phyloP scores from a whole-genome alignment of 129 eudicot species.

The sunflower (Helianthus annuus) region HanXRQr2.0-SUNRISE NC_035438.2:51347325-51347824 shows the following conservation, averaged over 20 bases:
- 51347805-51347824: conserved; percentile 33
- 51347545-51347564: not conserved
- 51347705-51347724: conserved; percentile 28
- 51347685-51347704: conserved; percentile 29
- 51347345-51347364: too few species aligned
- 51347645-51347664: not conserved
- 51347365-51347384: too few species aligned
- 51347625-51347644: not conserved
- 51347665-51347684: conserved; percentile 22
- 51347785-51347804: conserved; percentile 12
- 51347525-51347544: not conserved
- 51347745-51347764: conserved; percentile 25
- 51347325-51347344: too few species aligned
- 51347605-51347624: not conserved
- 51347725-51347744: conserved; percentile 21
- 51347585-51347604: not conserved
- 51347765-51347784: not conserved
- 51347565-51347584: not conserved
- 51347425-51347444: not conserved
- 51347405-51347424: not conserved
- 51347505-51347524: too few species aligned
- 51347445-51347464: not conserved
- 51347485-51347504: not conserved
- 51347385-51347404: not conserved
- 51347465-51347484: not conserved